Conservation (phyloP, 345 rosid genomes). For the Euphorbia pulcherrima region DNA sequence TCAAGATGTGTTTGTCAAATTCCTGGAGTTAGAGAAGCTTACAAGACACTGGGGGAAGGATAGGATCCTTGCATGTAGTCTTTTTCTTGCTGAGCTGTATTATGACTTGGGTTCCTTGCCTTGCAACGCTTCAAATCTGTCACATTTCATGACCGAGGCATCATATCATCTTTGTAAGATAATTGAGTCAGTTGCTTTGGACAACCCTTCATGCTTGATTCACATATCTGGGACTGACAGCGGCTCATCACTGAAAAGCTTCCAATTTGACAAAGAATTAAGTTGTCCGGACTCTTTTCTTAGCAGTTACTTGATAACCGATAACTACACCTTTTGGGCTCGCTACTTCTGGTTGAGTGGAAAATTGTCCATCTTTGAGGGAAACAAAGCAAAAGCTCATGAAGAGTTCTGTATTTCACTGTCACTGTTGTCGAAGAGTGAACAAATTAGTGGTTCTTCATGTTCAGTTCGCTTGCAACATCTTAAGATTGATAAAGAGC, state of each 20-base stretch:
- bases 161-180: constrained; percentile 88
- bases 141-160: constrained; percentile 60
- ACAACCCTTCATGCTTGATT: constrained; percentile 40
- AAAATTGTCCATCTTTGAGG: constrained; percentile 65
- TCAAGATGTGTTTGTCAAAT: constrained; percentile 52
- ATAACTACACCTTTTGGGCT: constrained; percentile 67
- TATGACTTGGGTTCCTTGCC: constrained; percentile 61
- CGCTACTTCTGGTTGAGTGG: constrained; percentile 94
- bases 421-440: constrained; percentile 55
- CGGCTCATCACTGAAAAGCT: constrained; percentile 31
- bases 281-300: constrained; percentile 26
- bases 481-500: constrained; percentile 57
- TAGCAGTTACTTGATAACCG: constrained; percentile 27
- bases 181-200: constrained; percentile 78
- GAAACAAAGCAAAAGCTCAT: constrained; percentile 71
- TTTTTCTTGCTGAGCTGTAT: constrained; percentile 87
- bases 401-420: constrained; percentile 57
- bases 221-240: constrained; percentile 30
- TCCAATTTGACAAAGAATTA: constrained; percentile 27
- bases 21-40: constrained; percentile 77
- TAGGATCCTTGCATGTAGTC: constrained; percentile 78
- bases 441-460: constrained; percentile 31
- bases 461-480: constrained; percentile 52
- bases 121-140: constrained; percentile 41
- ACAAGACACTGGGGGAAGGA: constrained; percentile 80